A percentile compares a stretch with the other conserved stretches of the same genome.
Conservation (phyloP, 768 basidiomycete species). For the Galerina marginata region DNA sequence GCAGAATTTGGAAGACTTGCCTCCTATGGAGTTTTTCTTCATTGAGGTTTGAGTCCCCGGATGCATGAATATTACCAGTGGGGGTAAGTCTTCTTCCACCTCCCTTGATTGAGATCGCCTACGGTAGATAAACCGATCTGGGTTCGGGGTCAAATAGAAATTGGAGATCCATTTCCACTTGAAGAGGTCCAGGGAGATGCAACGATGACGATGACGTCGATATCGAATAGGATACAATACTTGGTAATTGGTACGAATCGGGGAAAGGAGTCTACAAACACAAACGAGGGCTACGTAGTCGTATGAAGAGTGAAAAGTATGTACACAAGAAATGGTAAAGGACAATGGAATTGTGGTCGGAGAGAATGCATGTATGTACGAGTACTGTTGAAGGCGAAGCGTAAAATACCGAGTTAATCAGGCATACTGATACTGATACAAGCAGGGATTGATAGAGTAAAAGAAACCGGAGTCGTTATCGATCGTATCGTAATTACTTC, state of each 20-base stretch:
- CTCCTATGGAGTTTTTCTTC: conserved; percentile 17
- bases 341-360: background rate
- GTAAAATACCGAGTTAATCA: conserved; percentile 26
- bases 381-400: conserved; percentile 16
- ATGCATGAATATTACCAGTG: background rate
- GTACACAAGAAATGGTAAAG: background rate
- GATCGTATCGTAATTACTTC: conserved; percentile 7
- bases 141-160: too few relatives aligned
- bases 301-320: conserved; percentile 2
- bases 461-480: conserved; percentile 14
- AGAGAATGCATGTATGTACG: conserved; percentile 6
- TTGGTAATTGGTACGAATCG: too few relatives aligned
- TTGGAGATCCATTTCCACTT: too few relatives aligned
- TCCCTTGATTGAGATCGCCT: too few relatives aligned
- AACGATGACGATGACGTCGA: too few relatives aligned
- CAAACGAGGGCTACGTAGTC: background rate
- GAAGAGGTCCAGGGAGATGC: too few relatives aligned
- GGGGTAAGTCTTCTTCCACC: background rate
- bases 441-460: conserved; percentile 18
- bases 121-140: too few relatives aligned
- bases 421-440: conserved; percentile 8
- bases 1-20: conserved; percentile 14
- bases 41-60: background rate
- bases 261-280: too few relatives aligned
- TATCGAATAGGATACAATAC: too few relatives aligned